Base-by-base conservation (phyloP, 495 filamentous ascomycete species). In the Entonaema liquescens region DNA sequence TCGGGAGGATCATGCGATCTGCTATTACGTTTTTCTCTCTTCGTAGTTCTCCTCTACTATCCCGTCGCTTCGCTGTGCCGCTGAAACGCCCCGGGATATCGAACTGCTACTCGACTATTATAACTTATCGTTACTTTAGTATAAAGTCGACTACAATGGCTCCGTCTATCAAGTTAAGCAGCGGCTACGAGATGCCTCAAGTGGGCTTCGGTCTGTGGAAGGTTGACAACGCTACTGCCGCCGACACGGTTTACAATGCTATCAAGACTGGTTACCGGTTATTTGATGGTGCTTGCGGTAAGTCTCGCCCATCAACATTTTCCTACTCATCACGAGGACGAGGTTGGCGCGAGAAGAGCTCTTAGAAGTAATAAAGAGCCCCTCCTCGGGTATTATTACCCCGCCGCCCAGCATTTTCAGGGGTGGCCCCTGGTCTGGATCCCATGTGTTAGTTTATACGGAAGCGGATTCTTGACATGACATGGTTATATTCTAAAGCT, bases 191-290 rank as follows among this genome's bases (percentile, higher is more conserved):
- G 69, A 97, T 97, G 93, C 93, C 93, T 76, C 86, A 92, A 77
- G 92, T 97, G 76, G 93, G 93, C 79, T 86, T 87, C 75, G 89
- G 89, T 65, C 86, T 96, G 53, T 97, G 93, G 93, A 97, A 95
- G 83, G 91, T 96, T 72, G 89, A 89, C 81, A 93, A 91, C 67
- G 86, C 88, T 36, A 90, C 88, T 56, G 89, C 87, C 76, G 88
- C 93, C 74, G 90, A 95, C 74, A 89, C 87, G 71, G 89, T 97
- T 71, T 95, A 96, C 83, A 88, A 94, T 64, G 93, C 93, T 74
- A 95, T 97, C 84, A 95, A 95, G 82, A 82, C 88, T 29, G 93
- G 93, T 26, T 97, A 97, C 83, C 86, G 93, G 63, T 85, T 94
- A 36, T 93, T 96, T 68, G 93, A 97, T 70, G 93, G 93, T 70